Base-by-base conservation (phyloP, 164 flowering plant species). In the Houttuynia cordata region DNA sequence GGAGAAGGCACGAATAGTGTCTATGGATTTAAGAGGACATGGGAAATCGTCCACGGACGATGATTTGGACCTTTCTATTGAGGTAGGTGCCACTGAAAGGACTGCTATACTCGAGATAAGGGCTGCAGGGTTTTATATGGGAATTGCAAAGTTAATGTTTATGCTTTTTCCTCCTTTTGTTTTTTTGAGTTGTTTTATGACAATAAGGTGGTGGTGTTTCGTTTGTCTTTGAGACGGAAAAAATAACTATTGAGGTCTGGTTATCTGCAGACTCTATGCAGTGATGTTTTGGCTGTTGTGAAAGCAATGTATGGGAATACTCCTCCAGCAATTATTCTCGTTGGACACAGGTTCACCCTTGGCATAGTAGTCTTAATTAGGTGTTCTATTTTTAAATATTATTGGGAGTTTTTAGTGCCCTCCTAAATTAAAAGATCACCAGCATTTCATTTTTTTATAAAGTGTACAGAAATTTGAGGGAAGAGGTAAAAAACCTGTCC, bases 11-110 rank as follows among this genome's bases (percentile, higher is more conserved):
- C 78, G 88, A 37, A 80, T 94, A 40, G 93, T 91, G 54, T 89
- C 99, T 34, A 72, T 94, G 93, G 99, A 94, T 79, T 60, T 86
- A 73, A 81, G 99, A 71, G 96, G 96, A 62, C 99, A 94, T 79
- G 99, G 99, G 51, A 86, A 86, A 69, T 79, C 99, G 60, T 76
- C 63, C 67, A 76, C 95, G 10, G 90, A 81, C 52, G 80, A 90
- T 83, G 96, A 94, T 30, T 57, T 82, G 55, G 93, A 88, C 70
- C 70, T 94, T 42, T 88, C 96, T 37, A 75, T 81, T 71, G 97
- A 85, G 85, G 99, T 94, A 74, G 19, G 19, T 22, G 24, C 5
- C 42, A 51, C 17, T 59, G 15, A 47, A 62, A 45, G 49, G 10
- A 21, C 34, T 58, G 53, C 7, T 24, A 67, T 22, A 10, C 14